Evolutionary conservation across 768 basidiomycete genomes (phyloP).

Genomic region (Lactarius akahatsu): DNA sequence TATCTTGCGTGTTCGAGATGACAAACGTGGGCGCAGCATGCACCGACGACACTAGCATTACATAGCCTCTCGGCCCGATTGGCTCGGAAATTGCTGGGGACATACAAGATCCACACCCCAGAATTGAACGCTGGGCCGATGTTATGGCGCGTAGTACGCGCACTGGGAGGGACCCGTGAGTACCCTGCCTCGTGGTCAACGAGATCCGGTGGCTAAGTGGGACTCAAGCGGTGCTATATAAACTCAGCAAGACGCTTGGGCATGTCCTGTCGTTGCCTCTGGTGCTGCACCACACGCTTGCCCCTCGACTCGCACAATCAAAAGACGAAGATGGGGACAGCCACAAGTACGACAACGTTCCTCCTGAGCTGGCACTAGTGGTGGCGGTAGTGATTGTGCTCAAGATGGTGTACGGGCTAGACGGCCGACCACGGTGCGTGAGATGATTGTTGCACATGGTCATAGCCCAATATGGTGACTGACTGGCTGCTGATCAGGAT

Average conservation of each 20-base stretch:
- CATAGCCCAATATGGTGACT: background rate
- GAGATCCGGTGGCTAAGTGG: slow-evolving; percentile 26
- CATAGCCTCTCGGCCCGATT: slow-evolving; percentile 64
- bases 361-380: slow-evolving; percentile 64
- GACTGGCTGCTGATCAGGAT: slow-evolving; percentile 43
- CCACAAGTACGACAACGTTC: slow-evolving; percentile 61
- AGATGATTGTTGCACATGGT: background rate
- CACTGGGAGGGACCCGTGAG: slow-evolving; percentile 75
- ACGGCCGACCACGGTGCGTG: slow-evolving; percentile 58
- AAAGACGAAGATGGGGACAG: slow-evolving; percentile 43
- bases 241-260: slow-evolving; percentile 58
- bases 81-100: slow-evolving; percentile 51
- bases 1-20: slow-evolving; percentile 1
- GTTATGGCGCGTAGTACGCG: slow-evolving; percentile 71
- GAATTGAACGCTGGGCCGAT: slow-evolving; percentile 74
- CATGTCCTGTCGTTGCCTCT: slow-evolving; percentile 57
- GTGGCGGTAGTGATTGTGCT: slow-evolving; percentile 65
- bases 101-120: slow-evolving; percentile 63
- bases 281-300: slow-evolving; percentile 56
- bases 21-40: slow-evolving; percentile 40
- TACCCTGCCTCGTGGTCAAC: slow-evolving; percentile 23
- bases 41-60: slow-evolving; percentile 57
- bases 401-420: slow-evolving; percentile 85
- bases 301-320: slow-evolving; percentile 40
- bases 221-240: slow-evolving; percentile 59